These are phyloP conservation scores for Rutidosis leptorrhynchoides DNA, from an alignment of 129 eudicot species.

Conservation along the genomic window DNA sequence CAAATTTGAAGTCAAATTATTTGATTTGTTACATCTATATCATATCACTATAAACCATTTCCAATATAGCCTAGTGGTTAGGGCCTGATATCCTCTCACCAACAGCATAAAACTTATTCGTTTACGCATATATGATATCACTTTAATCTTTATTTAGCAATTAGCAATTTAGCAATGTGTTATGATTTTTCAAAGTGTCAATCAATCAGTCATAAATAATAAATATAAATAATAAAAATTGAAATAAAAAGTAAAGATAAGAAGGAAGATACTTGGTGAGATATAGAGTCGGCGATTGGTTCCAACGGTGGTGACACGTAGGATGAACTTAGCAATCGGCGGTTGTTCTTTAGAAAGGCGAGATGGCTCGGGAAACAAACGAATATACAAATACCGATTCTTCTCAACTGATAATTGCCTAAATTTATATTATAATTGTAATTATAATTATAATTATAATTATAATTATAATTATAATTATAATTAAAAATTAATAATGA, in stretches of 20 bases:
- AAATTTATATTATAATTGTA: neutral
- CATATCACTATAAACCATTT: too few species aligned
- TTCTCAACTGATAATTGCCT: slow-evolving; percentile 86
- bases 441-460: neutral
- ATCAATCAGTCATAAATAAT: too few species aligned
- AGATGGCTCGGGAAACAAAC: slow-evolving; percentile 73
- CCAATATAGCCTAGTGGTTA: too few species aligned
- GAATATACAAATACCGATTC: slow-evolving; percentile 61
- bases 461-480: too few species aligned
- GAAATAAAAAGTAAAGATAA: neutral
- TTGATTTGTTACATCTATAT: neutral
- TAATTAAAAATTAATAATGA: neutral
- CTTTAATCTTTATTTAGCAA: too few species aligned
- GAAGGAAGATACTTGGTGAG: slow-evolving; percentile 52
- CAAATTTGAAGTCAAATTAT: neutral
- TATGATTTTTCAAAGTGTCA: too few species aligned
- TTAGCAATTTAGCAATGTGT: too few species aligned
- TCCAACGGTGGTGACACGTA: slow-evolving; percentile 52
- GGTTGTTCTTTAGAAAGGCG: slow-evolving; percentile 73
- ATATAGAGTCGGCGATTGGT: slow-evolving; percentile 52
- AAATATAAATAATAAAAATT: too few species aligned
- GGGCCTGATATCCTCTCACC: too few species aligned
- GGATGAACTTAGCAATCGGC: slow-evolving; percentile 69
- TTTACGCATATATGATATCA: neutral
- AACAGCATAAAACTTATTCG: too few species aligned